Evolutionary conservation across 768 basidiomycete species (phyloP).

Genomic region (Trametes cubensis): DNA sequence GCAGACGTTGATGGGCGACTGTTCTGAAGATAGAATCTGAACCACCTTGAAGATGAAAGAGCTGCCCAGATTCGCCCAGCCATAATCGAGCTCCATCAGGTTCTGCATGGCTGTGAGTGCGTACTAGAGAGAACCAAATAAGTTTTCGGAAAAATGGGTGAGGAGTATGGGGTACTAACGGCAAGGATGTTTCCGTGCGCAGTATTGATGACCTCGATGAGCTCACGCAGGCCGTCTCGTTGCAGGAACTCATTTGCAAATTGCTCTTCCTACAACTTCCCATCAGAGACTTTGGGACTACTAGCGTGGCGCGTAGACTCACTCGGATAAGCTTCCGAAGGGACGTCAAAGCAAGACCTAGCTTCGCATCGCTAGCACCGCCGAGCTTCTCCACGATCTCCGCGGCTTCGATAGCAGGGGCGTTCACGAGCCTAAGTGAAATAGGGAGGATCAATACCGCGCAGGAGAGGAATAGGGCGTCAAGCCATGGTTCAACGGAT

Average conservation of each 20-base stretch:
- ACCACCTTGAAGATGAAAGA: constrained; percentile 79
- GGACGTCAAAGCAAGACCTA: constrained; percentile 73
- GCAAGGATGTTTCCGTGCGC: constrained; percentile 85
- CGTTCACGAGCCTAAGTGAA: constrained; percentile 66
- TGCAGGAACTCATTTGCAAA: constrained; percentile 80
- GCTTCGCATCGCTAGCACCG: constrained; percentile 54
- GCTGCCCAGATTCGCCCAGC: constrained; percentile 75
- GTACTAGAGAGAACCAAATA: constrained; percentile 52
- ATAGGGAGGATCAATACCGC: neutral
- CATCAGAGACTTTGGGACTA: neutral
- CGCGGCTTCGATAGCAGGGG: constrained; percentile 77
- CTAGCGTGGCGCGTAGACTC: constrained; percentile 26
- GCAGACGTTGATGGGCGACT: constrained; percentile 85
- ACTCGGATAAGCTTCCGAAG: constrained; percentile 82
- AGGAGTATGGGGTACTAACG: constrained; percentile 43
- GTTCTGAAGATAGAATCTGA: constrained; percentile 72
- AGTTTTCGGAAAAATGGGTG: neutral
- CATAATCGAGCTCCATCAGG: constrained; percentile 83
- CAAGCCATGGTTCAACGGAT: no score
- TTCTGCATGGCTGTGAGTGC: constrained; percentile 86
- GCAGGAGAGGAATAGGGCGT: no score
- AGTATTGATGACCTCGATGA: constrained; percentile 68
- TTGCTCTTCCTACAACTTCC: constrained; percentile 65
- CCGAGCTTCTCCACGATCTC: constrained; percentile 73
- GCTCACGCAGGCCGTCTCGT: constrained; percentile 67